Evolutionary conservation across 2,329 filamentous ascomycete species (phyloP).

Genomic region (Trichophaea hybrida): DNA sequence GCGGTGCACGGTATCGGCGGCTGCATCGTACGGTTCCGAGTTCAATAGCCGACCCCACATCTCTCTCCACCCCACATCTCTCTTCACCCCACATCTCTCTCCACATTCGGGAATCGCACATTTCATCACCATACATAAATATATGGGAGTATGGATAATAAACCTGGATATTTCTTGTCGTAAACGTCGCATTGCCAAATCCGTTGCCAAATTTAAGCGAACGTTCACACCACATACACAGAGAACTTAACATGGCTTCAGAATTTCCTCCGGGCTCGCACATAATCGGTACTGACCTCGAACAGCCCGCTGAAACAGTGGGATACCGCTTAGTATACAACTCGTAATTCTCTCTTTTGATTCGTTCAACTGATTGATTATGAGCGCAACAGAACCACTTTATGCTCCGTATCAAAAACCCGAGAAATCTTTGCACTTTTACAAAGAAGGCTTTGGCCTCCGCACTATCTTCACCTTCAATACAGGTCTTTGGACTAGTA

Average conservation of each 20-base stretch:
- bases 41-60: too few species aligned
- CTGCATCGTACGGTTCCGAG: too few species aligned
- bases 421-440: conserved; percentile 27
- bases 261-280: conserved; percentile 22
- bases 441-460: conserved; percentile 30
- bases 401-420: conserved; percentile 30
- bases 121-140: too few species aligned
- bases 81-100: too few species aligned
- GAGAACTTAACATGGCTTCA: neutral
- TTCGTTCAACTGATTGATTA: neutral
- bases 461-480: conserved; percentile 31
- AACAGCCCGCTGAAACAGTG: neutral
- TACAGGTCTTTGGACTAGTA: conserved; percentile 28
- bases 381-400: conserved; percentile 27
- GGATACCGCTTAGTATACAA: neutral
- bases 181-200: too few species aligned
- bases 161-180: too few species aligned
- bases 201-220: too few species aligned
- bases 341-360: neutral
- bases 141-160: too few species aligned
- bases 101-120: too few species aligned
- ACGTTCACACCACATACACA: too few species aligned
- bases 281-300: neutral
- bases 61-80: too few species aligned
- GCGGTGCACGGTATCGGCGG: too few species aligned